These are phyloP conservation scores for Beta lomatogona DNA, from an alignment of 179 eudicot species.

Conservation along the genomic window DNA sequence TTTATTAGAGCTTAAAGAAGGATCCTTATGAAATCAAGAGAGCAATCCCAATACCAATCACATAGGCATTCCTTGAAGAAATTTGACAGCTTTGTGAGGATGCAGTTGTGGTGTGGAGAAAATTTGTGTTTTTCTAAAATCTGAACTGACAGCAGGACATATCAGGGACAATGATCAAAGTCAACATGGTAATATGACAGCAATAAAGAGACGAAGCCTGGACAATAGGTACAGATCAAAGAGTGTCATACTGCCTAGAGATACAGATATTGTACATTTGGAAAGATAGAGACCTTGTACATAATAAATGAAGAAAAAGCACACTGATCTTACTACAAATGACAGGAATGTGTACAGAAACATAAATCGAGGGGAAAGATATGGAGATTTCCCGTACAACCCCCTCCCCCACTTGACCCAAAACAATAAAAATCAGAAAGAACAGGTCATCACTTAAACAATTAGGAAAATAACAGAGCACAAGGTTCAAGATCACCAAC, in stretches of 20 bases:
- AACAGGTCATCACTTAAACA: neutral
- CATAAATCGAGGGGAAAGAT: neutral
- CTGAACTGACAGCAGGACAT: neutral
- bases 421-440: neutral
- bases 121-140: neutral
- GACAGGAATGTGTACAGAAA: neutral
- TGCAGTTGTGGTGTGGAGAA: neutral
- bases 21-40: neutral
- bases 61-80: neutral
- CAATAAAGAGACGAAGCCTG: neutral
- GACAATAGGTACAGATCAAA: neutral
- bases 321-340: neutral
- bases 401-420: neutral
- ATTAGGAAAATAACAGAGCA: neutral
- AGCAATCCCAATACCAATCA: neutral
- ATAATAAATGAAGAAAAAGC: neutral
- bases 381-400: neutral
- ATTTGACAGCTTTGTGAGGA: neutral
- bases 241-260: neutral
- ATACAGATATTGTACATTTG: neutral
- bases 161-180: neutral
- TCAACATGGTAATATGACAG: neutral
- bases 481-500: slow-evolving; percentile 43
- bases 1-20: too few species aligned
- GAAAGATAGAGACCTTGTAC: neutral